Evolutionary conservation across 192 early-diverging fungal genomes (phyloP).

Genomic region (Mycoemilia scoparia): DNA sequence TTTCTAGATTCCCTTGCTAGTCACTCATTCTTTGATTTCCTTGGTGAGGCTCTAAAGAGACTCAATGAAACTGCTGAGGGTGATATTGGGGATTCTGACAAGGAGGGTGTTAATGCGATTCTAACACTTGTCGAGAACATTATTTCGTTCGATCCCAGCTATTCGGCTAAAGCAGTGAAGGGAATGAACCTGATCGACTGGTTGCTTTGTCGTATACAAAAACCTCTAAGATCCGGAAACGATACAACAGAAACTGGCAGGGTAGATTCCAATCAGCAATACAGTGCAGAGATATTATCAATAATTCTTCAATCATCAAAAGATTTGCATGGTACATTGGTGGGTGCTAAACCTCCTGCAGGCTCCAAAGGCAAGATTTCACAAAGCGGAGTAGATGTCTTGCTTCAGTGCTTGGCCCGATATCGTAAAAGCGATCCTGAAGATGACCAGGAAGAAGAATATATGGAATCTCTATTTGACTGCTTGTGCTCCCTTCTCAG

Average conservation of each 20-base stretch:
- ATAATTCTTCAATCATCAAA: constrained; percentile 62
- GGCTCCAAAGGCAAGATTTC: constrained; percentile 30
- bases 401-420: constrained; percentile 45
- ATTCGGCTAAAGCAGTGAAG: constrained; percentile 42
- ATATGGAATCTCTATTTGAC: constrained; percentile 86
- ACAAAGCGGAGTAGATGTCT: constrained; percentile 36
- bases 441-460: constrained; percentile 71
- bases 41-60: constrained; percentile 63
- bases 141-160: constrained; percentile 45
- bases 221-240: neutral
- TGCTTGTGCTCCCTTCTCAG: constrained; percentile 50
- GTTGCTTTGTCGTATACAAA: constrained; percentile 29
- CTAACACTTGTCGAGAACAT: constrained; percentile 77
- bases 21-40: constrained; percentile 47
- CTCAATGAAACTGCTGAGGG: constrained; percentile 46
- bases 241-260: constrained; percentile 1
- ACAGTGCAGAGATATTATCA: constrained; percentile 67
- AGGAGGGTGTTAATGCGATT: constrained; percentile 68
- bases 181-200: constrained; percentile 54
- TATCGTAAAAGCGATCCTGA: constrained; percentile 54
- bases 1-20: constrained; percentile 53
- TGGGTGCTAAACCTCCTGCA: no score
- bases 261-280: constrained; percentile 73
- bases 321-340: no score
- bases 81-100: constrained; percentile 44